Evolutionary conservation across 2,329 filamentous ascomycete species (phyloP).

Genomic region (Cadophora sp.): DNA sequence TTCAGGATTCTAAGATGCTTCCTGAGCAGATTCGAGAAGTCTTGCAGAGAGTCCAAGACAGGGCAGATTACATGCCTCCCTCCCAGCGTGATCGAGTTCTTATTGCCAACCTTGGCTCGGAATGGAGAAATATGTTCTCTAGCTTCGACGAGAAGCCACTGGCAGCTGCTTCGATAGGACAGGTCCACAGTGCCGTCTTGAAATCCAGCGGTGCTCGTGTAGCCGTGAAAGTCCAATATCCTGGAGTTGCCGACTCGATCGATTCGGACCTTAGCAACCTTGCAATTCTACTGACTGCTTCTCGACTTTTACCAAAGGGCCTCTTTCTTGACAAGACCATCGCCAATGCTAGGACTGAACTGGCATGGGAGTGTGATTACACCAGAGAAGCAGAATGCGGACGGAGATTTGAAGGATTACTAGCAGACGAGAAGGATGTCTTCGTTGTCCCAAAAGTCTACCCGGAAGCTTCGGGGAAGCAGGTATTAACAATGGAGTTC

Average conservation of each 20-base stretch:
- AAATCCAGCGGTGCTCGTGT: conserved; percentile 77
- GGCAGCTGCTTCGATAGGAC: conserved; percentile 94
- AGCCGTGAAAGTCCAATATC: conserved; percentile 97
- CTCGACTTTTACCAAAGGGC: conserved; percentile 86
- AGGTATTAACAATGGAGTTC: conserved; percentile 92
- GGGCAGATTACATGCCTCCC: conserved; percentile 96
- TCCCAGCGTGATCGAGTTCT: conserved; percentile 91
- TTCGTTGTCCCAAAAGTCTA: conserved; percentile 85
- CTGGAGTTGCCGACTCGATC: conserved; percentile 93
- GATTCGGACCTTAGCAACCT: conserved; percentile 96
- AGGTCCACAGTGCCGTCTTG: conserved; percentile 87
- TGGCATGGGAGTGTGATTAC: conserved; percentile 98
- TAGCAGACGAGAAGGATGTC: conserved; percentile 74
- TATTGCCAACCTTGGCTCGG: conserved; percentile 74
- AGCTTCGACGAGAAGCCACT: conserved; percentile 91
- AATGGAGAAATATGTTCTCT: conserved; percentile 85
- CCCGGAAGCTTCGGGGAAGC: conserved; percentile 78
- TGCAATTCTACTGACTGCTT: conserved; percentile 87
- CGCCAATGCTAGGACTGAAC: conserved; percentile 87
- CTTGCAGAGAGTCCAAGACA: conserved; percentile 91
- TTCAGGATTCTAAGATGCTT: conserved; percentile 96
- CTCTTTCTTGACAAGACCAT: conserved; percentile 97
- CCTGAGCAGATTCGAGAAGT: conserved; percentile 87
- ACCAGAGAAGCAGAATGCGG: conserved; percentile 84
- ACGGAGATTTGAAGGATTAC: conserved; percentile 75